Conservation (phyloP, 805 yeast genomes). For the Ogataea salicorniae region DNA sequence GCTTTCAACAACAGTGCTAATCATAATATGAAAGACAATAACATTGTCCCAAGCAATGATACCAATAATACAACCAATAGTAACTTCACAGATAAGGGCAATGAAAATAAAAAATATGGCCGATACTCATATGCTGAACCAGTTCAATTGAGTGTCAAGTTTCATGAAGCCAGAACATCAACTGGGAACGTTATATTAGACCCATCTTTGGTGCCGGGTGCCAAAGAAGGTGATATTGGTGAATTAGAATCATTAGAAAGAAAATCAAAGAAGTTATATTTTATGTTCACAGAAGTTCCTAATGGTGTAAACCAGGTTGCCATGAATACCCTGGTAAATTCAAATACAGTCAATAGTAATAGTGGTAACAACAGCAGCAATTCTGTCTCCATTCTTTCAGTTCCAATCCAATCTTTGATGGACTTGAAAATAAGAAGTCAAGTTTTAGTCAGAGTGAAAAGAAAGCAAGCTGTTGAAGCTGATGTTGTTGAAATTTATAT, state of each 20-base stretch:
- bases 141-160: constrained; percentile 40
- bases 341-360: constrained; percentile 6
- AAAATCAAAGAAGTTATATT: constrained; percentile 35
- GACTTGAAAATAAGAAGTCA: constrained; percentile 64
- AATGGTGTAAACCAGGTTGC: constrained; percentile 1
- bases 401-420: constrained; percentile 52
- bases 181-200: constrained; percentile 61
- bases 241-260: constrained; percentile 51
- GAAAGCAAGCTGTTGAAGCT: constrained; percentile 50
- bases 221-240: constrained; percentile 70
- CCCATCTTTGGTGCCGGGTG: constrained; percentile 51
- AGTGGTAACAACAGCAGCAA: constrained; percentile 21
- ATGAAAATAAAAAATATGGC: background rate
- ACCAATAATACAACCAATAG: background rate
- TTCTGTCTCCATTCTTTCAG: constrained; percentile 53
- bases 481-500: constrained; percentile 79
- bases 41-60: background rate
- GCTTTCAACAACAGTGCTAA: too few species aligned
- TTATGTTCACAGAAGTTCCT: constrained; percentile 33
- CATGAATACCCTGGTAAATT: constrained; percentile 12
- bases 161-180: constrained; percentile 66
- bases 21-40: background rate
- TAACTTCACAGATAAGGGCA: background rate
- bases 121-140: constrained; percentile 25
- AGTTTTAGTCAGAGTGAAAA: constrained; percentile 51